Evolutionary conservation across 2,329 filamentous ascomycete genomes (phyloP).

Genomic region (Penicillium sp.): DNA sequence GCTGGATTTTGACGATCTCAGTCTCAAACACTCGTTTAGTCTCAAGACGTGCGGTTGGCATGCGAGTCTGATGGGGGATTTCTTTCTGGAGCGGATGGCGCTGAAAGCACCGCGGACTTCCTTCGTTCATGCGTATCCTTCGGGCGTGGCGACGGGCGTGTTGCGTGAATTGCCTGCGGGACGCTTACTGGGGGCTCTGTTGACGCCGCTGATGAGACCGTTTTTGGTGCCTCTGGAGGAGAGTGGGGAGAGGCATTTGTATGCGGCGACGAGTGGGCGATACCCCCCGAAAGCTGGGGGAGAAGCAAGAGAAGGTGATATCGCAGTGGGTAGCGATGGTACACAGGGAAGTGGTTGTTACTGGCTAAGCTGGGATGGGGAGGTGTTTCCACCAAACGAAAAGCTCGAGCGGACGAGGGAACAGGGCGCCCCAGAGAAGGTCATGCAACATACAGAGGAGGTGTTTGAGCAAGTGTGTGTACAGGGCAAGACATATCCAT

Average conservation of each 20-base stretch:
- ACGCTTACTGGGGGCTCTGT: constrained; percentile 2
- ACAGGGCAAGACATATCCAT: neutral
- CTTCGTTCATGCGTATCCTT: constrained; percentile 48
- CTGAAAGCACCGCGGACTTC: constrained; percentile 41
- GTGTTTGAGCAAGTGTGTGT: constrained; percentile 12
- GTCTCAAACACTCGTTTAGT: constrained; percentile 9
- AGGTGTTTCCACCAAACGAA: neutral
- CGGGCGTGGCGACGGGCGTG: constrained; percentile 32
- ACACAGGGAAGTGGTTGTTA: constrained; percentile 14
- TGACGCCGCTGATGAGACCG: constrained; percentile 6
- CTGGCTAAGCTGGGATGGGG: constrained; percentile 10
- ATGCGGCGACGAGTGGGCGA: constrained; percentile 12
- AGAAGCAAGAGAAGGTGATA: neutral
- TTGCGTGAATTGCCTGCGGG: constrained; percentile 6
- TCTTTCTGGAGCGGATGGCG: constrained; percentile 37
- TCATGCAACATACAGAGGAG: constrained; percentile 15
- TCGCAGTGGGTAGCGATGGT: constrained; percentile 10
- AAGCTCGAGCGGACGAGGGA: constrained; percentile 10
- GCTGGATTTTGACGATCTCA: constrained; percentile 12
- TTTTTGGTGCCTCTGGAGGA: constrained; percentile 11
- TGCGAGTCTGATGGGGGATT: constrained; percentile 14
- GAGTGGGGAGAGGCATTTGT: constrained; percentile 15
- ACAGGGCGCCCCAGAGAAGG: constrained; percentile 8
- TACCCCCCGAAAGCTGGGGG: constrained; percentile 7
- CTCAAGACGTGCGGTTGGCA: constrained; percentile 11